A percentile compares a stretch with the other conserved stretches of the same genome.
These are phyloP conservation scores for Didymella pomorum DNA, from an alignment of 2,329 filamentous ascomycete genomes.

Conservation along the genomic window DNA sequence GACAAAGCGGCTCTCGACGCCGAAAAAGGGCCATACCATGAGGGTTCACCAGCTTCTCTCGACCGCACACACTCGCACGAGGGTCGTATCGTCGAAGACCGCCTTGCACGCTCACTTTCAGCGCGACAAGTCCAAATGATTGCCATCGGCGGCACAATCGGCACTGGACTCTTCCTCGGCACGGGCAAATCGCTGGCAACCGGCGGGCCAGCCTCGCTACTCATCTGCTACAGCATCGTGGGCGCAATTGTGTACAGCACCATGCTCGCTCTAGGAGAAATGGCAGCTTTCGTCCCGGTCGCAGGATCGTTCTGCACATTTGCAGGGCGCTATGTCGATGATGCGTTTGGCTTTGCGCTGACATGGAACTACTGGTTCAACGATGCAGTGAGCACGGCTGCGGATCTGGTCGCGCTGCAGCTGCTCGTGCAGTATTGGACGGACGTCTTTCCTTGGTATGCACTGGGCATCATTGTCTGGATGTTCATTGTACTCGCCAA, in stretches of 20 bases:
- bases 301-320: constrained; percentile 43
- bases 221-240: constrained; percentile 51
- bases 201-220: constrained; percentile 50
- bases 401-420: constrained; percentile 47
- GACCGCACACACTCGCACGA: constrained; percentile 21
- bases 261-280: constrained; percentile 50
- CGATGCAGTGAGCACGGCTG: constrained; percentile 44
- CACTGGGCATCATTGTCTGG: constrained; percentile 42
- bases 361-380: constrained; percentile 48
- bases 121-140: constrained; percentile 68
- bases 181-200: constrained; percentile 62
- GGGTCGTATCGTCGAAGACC: constrained; percentile 33
- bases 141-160: constrained; percentile 67
- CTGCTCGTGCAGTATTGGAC: constrained; percentile 50
- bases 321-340: constrained; percentile 58
- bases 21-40: constrained; percentile 27
- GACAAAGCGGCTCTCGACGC: constrained; percentile 26
- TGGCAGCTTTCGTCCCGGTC: constrained; percentile 50
- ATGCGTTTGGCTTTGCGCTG: constrained; percentile 64
- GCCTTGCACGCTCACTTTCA: constrained; percentile 35
- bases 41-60: constrained; percentile 24
- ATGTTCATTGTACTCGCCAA: constrained; percentile 47
- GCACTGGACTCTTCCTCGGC: constrained; percentile 68
- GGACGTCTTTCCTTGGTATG: constrained; percentile 44
- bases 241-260: constrained; percentile 44